Evolutionary conservation across 106 monocot species (phyloP).

Genomic region (Cymbidium sinense): DNA sequence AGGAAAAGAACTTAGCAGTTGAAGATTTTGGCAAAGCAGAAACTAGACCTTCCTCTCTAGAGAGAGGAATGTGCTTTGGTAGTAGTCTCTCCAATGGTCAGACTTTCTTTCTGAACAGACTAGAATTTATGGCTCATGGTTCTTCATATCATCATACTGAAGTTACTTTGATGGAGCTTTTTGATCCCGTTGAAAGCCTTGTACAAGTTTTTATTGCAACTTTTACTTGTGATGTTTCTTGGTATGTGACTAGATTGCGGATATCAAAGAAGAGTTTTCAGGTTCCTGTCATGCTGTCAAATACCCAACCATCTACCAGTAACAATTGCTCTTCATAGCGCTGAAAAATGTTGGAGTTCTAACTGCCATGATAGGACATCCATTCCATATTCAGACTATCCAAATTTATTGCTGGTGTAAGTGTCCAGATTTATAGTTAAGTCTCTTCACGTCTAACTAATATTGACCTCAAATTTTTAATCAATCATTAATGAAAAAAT

Average conservation of each 20-base stretch:
- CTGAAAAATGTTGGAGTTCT: slow-evolving; percentile 62
- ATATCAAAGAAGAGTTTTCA: slow-evolving; percentile 11
- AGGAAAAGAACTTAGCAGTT: too few relatives aligned
- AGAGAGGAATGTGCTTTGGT: too few relatives aligned
- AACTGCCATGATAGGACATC: slow-evolving; percentile 40
- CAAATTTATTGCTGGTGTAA: slow-evolving; percentile 71
- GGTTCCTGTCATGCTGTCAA: slow-evolving; percentile 68
- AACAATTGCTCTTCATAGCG: slow-evolving; percentile 68
- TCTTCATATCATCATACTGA: slow-evolving; percentile 6
- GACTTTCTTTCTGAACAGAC: too few relatives aligned
- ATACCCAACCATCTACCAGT: slow-evolving; percentile 52
- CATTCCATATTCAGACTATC: slow-evolving; percentile 48
- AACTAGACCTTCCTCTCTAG: too few relatives aligned
- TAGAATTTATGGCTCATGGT: slow-evolving; percentile 17
- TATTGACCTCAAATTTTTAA: neutral
- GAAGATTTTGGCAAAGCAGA: too few relatives aligned
- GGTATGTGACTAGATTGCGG: slow-evolving; percentile 26
- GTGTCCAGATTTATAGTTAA: slow-evolving; percentile 6
- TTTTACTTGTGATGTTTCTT: slow-evolving; percentile 73
- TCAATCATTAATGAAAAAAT: neutral
- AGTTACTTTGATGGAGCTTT: slow-evolving; percentile 63
- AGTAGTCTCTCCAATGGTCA: too few relatives aligned
- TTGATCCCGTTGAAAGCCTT: slow-evolving; percentile 59
- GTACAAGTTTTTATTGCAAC: slow-evolving; percentile 24
- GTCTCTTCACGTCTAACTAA: neutral